Percentiles rank a stretch among this genome's conserved stretches.
These are phyloP conservation scores for Podila clonocystis DNA, from an alignment of 192 early-diverging fungal genomes.

Conservation along the genomic window DNA sequence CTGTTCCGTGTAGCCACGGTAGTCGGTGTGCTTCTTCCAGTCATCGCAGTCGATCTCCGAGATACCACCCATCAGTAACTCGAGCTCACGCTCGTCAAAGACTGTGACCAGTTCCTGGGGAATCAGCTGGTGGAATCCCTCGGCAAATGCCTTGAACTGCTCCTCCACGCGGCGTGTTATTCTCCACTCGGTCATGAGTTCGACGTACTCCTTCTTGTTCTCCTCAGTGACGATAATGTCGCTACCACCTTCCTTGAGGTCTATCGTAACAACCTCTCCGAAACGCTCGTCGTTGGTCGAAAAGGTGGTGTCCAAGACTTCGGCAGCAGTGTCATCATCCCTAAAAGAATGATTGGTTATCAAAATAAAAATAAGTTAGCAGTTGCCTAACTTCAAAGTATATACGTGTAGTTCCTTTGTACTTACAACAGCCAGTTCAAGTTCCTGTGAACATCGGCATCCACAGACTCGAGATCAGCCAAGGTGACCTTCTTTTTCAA, in stretches of 20 bases:
- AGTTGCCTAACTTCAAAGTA: neutral
- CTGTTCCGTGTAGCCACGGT: conserved; percentile 96
- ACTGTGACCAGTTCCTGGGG: conserved; percentile 95
- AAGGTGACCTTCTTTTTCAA: conserved; percentile 88
- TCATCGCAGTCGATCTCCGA: conserved; percentile 97
- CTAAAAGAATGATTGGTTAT: conserved; percentile 38
- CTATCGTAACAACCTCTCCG: conserved; percentile 87
- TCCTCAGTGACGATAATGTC: conserved; percentile 95
- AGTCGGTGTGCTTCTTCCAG: conserved; percentile 99
- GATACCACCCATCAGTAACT: conserved; percentile 97
- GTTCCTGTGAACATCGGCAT: conserved; percentile 91
- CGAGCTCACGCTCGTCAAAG: conserved; percentile 98
- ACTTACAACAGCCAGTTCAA: conserved; percentile 93
- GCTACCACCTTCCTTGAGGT: conserved; percentile 89
- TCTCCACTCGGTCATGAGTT: conserved; percentile 89
- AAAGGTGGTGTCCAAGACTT: conserved; percentile 88
- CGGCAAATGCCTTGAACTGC: conserved; percentile 94
- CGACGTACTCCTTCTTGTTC: conserved; percentile 96
- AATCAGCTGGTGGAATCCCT: conserved; percentile 95
- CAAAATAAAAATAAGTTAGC: neutral
- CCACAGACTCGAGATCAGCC: conserved; percentile 94
- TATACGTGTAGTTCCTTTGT: neutral
- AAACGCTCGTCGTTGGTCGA: conserved; percentile 96
- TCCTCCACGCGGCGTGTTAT: conserved; percentile 93
- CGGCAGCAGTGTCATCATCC: conserved; percentile 86